A percentile compares a stretch with the other conserved stretches of the same genome.
These are phyloP conservation scores for Daldinia sp. DNA, from an alignment of 2,329 filamentous ascomycete species.

Conservation along the genomic window DNA sequence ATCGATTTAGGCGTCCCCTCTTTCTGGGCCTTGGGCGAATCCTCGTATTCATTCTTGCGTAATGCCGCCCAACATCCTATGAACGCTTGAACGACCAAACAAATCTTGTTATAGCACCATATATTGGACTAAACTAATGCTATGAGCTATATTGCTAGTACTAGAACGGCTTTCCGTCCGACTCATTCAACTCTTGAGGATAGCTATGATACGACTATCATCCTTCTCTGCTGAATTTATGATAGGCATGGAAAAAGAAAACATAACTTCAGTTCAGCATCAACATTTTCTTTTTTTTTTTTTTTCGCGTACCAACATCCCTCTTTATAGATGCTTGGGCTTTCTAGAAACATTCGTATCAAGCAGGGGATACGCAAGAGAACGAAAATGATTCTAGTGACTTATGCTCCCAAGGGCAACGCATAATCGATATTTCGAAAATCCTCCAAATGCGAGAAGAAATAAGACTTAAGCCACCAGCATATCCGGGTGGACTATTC, in stretches of 20 bases:
- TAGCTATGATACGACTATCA: not conserved
- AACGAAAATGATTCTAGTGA: not conserved
- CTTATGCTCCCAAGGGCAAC: not conserved
- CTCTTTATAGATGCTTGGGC: not conserved
- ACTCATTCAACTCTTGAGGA: not conserved
- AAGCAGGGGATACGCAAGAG: not conserved
- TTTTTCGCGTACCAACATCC: not conserved
- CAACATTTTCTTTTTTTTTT: too few relatives aligned
- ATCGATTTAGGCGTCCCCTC: conserved; percentile 3
- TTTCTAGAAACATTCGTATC: not conserved
- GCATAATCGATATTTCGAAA: not conserved
- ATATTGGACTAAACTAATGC: conserved; percentile 9
- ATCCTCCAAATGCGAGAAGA: not conserved
- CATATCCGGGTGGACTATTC: not conserved
- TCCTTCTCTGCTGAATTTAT: not conserved
- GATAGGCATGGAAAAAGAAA: not conserved
- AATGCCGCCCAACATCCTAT: not conserved
- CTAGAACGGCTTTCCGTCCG: not conserved
- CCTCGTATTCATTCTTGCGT: not conserved
- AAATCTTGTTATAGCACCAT: not conserved
- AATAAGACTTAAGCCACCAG: not conserved
- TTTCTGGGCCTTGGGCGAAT: conserved; percentile 4
- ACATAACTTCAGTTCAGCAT: not conserved
- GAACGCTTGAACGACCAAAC: not conserved
- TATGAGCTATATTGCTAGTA: not conserved